phyloP scores from a whole-genome alignment of 257 asterid species.

The Solanum etuberosum region DNA sequence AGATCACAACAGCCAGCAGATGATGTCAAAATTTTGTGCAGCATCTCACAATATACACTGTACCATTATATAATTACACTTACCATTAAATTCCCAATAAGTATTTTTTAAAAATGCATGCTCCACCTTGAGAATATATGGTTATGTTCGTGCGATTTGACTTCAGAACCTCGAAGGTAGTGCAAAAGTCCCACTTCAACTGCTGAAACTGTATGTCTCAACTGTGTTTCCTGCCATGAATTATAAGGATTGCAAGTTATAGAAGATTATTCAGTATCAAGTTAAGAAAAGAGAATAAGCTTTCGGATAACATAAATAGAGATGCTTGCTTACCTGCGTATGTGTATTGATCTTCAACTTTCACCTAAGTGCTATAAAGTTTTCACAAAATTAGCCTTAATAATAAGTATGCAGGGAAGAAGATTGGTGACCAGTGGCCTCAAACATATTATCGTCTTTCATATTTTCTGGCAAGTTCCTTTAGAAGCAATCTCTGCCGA shows the following conservation, averaged over 20 bases:
- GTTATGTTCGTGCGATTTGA: neutral
- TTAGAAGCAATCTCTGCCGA: slow-evolving; percentile 73
- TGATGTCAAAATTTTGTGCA: neutral
- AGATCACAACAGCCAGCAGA: neutral
- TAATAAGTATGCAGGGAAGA: neutral
- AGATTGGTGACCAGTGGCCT: neutral
- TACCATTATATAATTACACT: neutral
- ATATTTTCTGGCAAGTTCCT: slow-evolving; percentile 73
- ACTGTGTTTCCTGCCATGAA: neutral
- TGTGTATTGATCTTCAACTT: neutral
- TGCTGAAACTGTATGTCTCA: neutral
- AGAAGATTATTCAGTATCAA: neutral
- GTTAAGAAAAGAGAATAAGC: neutral
- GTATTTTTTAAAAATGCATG: neutral
- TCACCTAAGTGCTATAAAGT: neutral
- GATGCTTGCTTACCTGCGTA: neutral
- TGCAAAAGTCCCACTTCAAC: neutral
- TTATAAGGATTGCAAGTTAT: neutral
- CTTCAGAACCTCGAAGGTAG: neutral
- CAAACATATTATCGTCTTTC: slow-evolving; percentile 34
- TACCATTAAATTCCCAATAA: neutral
- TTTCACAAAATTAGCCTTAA: neutral
- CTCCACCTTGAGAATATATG: neutral
- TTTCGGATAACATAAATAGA: neutral
- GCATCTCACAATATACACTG: neutral